Evolutionary conservation across 2,329 filamentous ascomycete species (phyloP).

Genomic region (Exophiala sp.): DNA sequence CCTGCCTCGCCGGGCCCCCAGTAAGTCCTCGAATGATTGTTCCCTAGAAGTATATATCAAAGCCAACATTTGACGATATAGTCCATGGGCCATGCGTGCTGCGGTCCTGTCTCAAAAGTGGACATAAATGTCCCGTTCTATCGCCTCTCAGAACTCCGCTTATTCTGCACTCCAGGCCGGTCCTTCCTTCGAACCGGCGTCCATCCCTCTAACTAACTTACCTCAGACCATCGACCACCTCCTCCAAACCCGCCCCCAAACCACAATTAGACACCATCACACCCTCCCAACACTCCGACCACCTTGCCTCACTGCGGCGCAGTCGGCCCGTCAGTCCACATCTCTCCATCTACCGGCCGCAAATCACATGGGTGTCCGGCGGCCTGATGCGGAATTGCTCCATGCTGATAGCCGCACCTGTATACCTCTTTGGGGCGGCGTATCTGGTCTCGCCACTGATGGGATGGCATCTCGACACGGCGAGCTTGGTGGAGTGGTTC

Average conservation of each 20-base stretch:
- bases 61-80: no score
- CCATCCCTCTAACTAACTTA: background rate
- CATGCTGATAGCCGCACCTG: conserved; percentile 59
- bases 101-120: no score
- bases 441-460: conserved; percentile 74
- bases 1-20: no score
- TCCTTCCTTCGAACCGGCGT: background rate
- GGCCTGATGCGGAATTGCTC: conserved; percentile 78
- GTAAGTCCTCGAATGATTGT: no score
- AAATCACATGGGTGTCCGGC: conserved; percentile 76
- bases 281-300: conserved; percentile 49
- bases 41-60: no score
- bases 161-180: background rate
- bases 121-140: no score
- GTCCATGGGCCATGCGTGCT: no score
- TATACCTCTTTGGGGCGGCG: conserved; percentile 72
- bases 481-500: conserved; percentile 58
- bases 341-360: conserved; percentile 74
- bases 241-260: background rate
- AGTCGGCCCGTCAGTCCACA: conserved; percentile 78
- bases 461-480: conserved; percentile 63
- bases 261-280: conserved; percentile 37
- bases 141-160: background rate
- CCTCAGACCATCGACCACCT: conserved; percentile 3
- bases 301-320: conserved; percentile 74